Percentiles rank a stretch among this genome's conserved stretches.
Evolutionary conservation across 257 asterid genomes (phyloP).

Genomic region (Solanum peruvianum): DNA sequence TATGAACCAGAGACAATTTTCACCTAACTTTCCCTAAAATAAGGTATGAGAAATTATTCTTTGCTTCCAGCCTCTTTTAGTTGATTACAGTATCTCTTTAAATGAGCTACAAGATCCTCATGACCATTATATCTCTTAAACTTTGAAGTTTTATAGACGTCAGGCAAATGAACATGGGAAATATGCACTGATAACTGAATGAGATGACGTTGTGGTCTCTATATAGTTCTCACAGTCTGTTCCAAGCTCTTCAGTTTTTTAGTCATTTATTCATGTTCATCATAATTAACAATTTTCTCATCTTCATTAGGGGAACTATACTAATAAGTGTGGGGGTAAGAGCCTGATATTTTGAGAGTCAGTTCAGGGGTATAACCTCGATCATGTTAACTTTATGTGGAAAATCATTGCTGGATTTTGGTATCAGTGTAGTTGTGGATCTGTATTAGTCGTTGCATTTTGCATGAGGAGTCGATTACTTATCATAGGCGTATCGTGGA

Average conservation of each 20-base stretch:
- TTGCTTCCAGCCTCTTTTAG: neutral
- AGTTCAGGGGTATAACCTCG: neutral
- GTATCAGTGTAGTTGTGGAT: neutral
- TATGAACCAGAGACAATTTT: neutral
- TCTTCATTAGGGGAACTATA: neutral
- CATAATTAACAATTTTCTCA: neutral
- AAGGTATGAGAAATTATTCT: neutral
- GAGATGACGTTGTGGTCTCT: neutral
- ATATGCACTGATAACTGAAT: neutral
- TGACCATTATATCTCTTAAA: neutral
- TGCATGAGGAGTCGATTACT: neutral
- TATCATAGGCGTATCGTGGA: neutral
- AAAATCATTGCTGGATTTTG: neutral
- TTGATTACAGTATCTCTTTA: neutral
- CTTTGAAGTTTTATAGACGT: neutral
- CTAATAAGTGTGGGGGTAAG: neutral
- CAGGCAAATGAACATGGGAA: neutral
- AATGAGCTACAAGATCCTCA: neutral
- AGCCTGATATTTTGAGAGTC: neutral
- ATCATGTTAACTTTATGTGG: neutral
- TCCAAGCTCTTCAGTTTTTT: too few species aligned
- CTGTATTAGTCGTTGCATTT: neutral
- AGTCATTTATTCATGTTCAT: neutral
- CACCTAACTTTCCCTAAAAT: neutral
- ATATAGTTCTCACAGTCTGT: neutral